Percentiles rank a stretch among this genome's conserved stretches.
Conservation (phyloP, 1,139 yeast species). For the Kurtzmaniella quercitrusa region DNA sequence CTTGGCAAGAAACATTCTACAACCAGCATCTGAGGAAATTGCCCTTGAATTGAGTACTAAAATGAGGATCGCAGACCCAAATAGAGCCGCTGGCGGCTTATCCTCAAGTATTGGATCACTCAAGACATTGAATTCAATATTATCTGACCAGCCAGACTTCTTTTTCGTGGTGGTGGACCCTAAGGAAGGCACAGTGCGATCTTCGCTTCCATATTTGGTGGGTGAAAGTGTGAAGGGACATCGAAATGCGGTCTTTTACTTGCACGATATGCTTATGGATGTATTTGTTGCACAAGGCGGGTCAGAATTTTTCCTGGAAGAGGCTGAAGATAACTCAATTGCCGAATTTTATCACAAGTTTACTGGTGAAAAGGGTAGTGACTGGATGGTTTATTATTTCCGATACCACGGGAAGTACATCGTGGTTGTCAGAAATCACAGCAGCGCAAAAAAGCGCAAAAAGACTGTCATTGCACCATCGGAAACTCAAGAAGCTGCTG, state of each 20-base stretch:
- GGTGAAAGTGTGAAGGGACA: constrained; percentile 1
- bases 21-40: constrained; percentile 25
- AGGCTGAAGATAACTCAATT: constrained; percentile 12
- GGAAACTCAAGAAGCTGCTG: background rate
- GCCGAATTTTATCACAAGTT: constrained; percentile 43
- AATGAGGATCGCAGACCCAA: background rate
- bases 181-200: constrained; percentile 22
- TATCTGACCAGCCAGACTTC: constrained; percentile 21
- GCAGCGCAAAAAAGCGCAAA: constrained; percentile 17
- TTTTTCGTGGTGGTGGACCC: constrained; percentile 35
- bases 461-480: constrained; percentile 6
- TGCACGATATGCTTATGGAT: constrained; percentile 38
- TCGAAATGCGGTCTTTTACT: constrained; percentile 29
- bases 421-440: constrained; percentile 35
- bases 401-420: constrained; percentile 28
- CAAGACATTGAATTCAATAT: constrained; percentile 1
- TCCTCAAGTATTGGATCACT: constrained; percentile 19
- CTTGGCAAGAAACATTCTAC: constrained; percentile 15
- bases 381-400: constrained; percentile 45
- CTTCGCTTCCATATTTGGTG: constrained; percentile 34
- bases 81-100: constrained; percentile 16
- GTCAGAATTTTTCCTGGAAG: constrained; percentile 19
- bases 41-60: constrained; percentile 3
- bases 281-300: constrained; percentile 26
- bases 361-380: constrained; percentile 33